Evolutionary conservation across 371 early-diverging fungal species (phyloP), one percentile per base, ranked within the genome.

Genomic region (Circinella umbellata): DNA sequence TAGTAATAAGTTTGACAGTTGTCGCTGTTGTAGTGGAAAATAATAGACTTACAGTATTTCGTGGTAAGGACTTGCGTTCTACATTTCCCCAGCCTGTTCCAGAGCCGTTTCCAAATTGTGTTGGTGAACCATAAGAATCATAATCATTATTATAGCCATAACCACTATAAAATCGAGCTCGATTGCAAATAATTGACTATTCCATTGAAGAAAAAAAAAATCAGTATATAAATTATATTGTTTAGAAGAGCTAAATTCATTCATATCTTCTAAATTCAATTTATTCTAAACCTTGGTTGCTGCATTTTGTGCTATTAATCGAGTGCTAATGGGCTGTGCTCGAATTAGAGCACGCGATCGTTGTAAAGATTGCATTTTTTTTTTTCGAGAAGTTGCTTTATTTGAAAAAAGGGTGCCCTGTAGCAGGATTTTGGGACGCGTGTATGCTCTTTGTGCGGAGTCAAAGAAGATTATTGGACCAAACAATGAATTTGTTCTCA

Each of bases 11-110:
- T 51, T 51, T 5, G 5, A 51, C 2, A 51, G 7, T 13, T 14
- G 15, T 13, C n/a, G 27, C 27, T 27, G 27, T 27, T 27, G 27
- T 27, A 51, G 15, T 1, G n/a, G 15, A 15, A 51, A 15, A 51
- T 4, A 51, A 15, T 13, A 15, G n/a, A 8, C 76, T 51, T 76
- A 83, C 87, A 49, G 87, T 86, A 62, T 86, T 86, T 67, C 85
- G 74, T 18, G 87, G 87, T 42, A 86, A 70, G 18, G 80, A 77
- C 70, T 76, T 77, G n/a, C 81, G 78, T 49, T 77, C 79, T 51
- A 59, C 51, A 49, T 73, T 71, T 37, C 71, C 69, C 79, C 82
- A 80, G 4, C 76, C 67, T 17, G 63, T 64, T 15, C 64, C 66
- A 34, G 73, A 39, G 20, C 74, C 71, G 11, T 36, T 14, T 39